Conservation (phyloP, 257 asterid genomes). For the Buddleja alternifolia region DNA sequence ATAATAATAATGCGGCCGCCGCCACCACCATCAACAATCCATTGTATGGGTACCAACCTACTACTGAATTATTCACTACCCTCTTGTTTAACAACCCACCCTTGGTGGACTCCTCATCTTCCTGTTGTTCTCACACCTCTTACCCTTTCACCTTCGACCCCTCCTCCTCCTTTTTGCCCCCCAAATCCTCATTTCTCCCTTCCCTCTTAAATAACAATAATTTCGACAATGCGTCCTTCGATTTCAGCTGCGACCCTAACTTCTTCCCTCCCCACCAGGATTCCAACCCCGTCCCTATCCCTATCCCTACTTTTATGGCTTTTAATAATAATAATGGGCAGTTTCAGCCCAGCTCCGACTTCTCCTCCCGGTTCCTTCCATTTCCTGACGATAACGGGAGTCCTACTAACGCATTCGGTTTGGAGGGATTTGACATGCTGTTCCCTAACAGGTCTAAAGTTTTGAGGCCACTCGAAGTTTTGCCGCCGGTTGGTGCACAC, state of each 20-base stretch:
- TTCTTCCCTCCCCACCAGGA: constrained; percentile 33
- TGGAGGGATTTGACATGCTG: constrained; percentile 35
- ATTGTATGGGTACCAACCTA: constrained; percentile 32
- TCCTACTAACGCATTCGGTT: constrained; percentile 27
- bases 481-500: constrained; percentile 43
- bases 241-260: constrained; percentile 39
- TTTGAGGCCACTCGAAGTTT: constrained; percentile 47
- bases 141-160: constrained; percentile 37
- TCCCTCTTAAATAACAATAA: constrained; percentile 31
- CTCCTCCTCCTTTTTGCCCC: constrained; percentile 33
- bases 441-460: constrained; percentile 38
- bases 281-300: constrained; percentile 19
- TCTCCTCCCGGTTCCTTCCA: constrained; percentile 36
- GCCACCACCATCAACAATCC: constrained; percentile 28
- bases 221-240: constrained; percentile 45
- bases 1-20: too few species aligned
- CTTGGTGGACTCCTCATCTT: constrained; percentile 34
- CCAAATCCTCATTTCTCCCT: constrained; percentile 38
- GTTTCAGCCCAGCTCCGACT: constrained; percentile 36
- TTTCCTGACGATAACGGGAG: constrained; percentile 37
- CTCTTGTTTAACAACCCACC: constrained; percentile 40
- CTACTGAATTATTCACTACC: constrained; percentile 31
- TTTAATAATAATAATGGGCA: constrained; percentile 37
- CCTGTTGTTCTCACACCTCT: constrained; percentile 42
- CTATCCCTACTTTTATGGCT: constrained; percentile 35